Conservation (phyloP, 1,284 basidiomycete species). For the Microbotryum silenes-acaulis region DNA sequence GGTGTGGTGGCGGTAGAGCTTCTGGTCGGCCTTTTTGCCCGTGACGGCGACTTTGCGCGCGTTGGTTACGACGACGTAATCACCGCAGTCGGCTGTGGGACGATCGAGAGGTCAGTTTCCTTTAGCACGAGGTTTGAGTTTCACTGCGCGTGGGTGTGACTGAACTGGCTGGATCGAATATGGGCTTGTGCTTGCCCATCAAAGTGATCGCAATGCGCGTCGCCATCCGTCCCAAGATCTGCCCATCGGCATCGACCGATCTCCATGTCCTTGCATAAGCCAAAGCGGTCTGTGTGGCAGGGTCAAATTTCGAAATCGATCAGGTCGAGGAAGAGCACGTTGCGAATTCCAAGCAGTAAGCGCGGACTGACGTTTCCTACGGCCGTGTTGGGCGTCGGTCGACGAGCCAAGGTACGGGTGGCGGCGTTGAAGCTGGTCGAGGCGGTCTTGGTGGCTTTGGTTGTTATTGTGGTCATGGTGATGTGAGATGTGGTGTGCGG, state of each 20-base stretch:
- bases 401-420: background rate
- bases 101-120: background rate
- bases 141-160: too few relatives aligned
- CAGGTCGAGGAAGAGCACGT: background rate
- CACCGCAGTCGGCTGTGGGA: constrained; percentile 75
- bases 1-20: constrained; percentile 81
- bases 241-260: constrained; percentile 81
- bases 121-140: background rate
- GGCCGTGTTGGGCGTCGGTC: constrained; percentile 14
- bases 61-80: constrained; percentile 96
- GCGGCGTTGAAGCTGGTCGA: background rate
- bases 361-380: constrained; percentile 35
- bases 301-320: background rate
- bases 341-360: background rate
- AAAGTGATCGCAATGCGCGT: constrained; percentile 86
- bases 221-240: constrained; percentile 85
- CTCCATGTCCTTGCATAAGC: constrained; percentile 94
- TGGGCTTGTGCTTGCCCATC: constrained; percentile 99
- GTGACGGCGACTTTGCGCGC: constrained; percentile 77
- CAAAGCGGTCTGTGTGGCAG: constrained; percentile 66
- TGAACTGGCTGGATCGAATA: constrained; percentile 79
- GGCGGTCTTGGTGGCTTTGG: background rate
- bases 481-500: too few relatives aligned
- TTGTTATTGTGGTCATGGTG: background rate
- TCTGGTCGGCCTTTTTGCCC: constrained; percentile 79